phyloP scores from a whole-genome alignment of 345 rosid species.

The Gossypium raimondii region DNA sequence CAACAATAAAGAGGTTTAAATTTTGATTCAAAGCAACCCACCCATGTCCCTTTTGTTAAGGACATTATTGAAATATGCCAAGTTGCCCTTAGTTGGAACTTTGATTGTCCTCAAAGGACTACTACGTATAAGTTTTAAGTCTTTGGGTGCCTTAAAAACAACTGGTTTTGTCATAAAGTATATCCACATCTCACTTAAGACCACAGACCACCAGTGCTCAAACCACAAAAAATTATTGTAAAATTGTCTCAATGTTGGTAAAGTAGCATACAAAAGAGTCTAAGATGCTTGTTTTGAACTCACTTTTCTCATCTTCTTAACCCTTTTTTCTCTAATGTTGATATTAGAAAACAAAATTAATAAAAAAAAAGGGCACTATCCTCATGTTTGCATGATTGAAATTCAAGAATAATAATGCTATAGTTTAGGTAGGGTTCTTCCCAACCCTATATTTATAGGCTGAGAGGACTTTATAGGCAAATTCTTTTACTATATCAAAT shows the following conservation, averaged over 20 bases:
- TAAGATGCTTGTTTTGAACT: slow-evolving; percentile 32
- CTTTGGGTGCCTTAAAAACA: neutral
- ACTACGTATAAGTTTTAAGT: neutral
- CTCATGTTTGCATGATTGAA: slow-evolving; percentile 59
- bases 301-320: slow-evolving; percentile 24
- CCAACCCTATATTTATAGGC: slow-evolving; percentile 13
- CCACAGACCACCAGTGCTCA: neutral
- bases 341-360: slow-evolving; percentile 5
- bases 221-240: slow-evolving; percentile 5
- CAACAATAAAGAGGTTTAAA: neutral
- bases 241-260: slow-evolving; percentile 37
- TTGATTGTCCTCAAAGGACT: slow-evolving; percentile 10
- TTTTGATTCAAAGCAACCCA: neutral
- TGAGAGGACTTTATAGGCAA: neutral
- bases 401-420: slow-evolving; percentile 21
- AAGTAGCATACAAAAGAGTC: slow-evolving; percentile 42
- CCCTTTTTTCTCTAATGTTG: slow-evolving; percentile 18
- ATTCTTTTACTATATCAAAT: neutral
- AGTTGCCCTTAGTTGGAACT: slow-evolving; percentile 15
- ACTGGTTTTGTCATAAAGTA: neutral
- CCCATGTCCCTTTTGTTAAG: slow-evolving; percentile 2
- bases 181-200: neutral
- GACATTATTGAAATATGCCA: neutral
- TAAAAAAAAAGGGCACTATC: slow-evolving; percentile 20
- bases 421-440: slow-evolving; percentile 26